Base-by-base conservation (phyloP, 75 land plant genomes). In the Picea glauca region DNA sequence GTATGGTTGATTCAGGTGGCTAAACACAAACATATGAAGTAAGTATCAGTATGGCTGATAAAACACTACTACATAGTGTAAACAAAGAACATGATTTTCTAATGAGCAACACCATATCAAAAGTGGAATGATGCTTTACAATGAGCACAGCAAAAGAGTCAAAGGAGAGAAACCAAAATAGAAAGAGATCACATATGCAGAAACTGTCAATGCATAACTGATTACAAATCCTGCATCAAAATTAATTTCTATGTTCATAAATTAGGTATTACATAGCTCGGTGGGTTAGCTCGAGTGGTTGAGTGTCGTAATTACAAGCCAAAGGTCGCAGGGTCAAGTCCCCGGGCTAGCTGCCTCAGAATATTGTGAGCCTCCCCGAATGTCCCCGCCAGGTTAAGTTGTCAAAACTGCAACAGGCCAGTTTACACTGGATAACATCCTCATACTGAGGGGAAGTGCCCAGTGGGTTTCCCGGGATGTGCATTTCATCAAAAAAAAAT, bases 1-100 rank as follows among this genome's bases (percentile, higher is more conserved):
- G 81, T 88, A 78, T 20, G 63, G 73, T 58, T 78, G 87, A 72
- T 77, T 68, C 76, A 84, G 80, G 35, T 72, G 86, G 78, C 91
- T 91, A 83, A 70, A 70, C 80, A 88, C 54, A 84, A 67, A 59
- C 13, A 50, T 57, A 59, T 50, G 2, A 38, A 76, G 62, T 38
- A 20, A 70, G 18, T 70, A 70, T 70, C 74, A 70, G 74, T 70
- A 43, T 70, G 43, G 23, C 21, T 35, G 21, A 68, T 17, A 43
- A 38, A 68, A 40, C 20, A 7, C 5, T 68, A 68, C 50, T 68
- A 68, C 18, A 68, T 68, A 33, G 40, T 20, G 12, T 68, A 35
- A 50, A 68, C 8, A 68, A 40, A 18, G 18, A 1, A n/a, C 9
- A 18, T 40, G 17, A 43, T 20, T 70, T 43, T 18, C 20, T 38